Conservation (phyloP, 2,329 filamentous ascomycete genomes). For the Colletotrichum sp. region DNA sequence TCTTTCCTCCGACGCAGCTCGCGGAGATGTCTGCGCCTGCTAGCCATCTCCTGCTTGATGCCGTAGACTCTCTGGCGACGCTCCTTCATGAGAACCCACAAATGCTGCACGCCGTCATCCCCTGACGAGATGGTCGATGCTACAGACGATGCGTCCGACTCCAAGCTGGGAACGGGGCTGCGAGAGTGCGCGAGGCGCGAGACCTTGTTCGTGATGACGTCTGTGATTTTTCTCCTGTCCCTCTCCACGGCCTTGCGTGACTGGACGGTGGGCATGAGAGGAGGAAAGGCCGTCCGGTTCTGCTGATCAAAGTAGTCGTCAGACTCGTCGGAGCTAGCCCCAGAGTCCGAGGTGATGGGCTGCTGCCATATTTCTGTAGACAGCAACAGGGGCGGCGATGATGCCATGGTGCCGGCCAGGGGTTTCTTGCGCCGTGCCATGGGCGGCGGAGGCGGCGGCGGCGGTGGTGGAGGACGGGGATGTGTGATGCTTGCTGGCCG, state of each 20-base stretch:
- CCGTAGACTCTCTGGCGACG: constrained; percentile 32
- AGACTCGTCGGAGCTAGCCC: not conserved
- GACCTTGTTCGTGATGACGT: constrained; percentile 38
- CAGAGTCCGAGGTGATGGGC: not conserved
- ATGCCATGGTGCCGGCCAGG: not conserved
- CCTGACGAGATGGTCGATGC: not conserved
- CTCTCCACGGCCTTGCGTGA: not conserved
- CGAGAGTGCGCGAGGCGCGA: constrained; percentile 33
- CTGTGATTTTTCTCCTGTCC: constrained; percentile 23
- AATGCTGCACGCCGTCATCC: constrained; percentile 34
- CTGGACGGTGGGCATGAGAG: constrained; percentile 16
- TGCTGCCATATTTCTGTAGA: constrained; percentile 2
- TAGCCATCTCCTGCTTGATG: constrained; percentile 35
- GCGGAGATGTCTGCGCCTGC: constrained; percentile 33
- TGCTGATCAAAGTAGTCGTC: constrained; percentile 7
- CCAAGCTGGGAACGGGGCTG: constrained; percentile 19
- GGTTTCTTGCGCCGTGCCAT: not conserved
- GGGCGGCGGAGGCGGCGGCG: not conserved
- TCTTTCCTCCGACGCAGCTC: constrained; percentile 36
- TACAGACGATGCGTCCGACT: constrained; percentile 6
- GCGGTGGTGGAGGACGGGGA: not conserved
- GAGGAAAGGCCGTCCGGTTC: constrained; percentile 9
- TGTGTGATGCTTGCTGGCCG: not conserved
- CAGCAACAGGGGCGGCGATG: not conserved
- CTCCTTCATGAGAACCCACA: constrained; percentile 41